These are phyloP conservation scores for Tylopilus sp. DNA, from an alignment of 768 basidiomycete genomes.

Conservation along the genomic window DNA sequence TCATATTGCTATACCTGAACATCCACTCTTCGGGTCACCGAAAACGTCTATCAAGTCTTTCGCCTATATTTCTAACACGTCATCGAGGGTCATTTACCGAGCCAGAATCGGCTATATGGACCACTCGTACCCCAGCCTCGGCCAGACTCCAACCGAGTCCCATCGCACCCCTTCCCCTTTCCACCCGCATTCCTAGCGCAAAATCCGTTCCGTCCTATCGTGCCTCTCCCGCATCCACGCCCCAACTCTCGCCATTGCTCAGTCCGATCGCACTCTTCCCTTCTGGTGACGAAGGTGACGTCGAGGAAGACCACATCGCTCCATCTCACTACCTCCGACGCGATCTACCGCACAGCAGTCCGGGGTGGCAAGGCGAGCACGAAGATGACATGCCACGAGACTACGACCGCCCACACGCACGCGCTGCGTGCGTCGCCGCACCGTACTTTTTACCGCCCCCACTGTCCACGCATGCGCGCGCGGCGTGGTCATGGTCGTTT, in stretches of 20 bases:
- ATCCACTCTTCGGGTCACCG: slow-evolving; percentile 22
- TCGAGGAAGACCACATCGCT: slow-evolving; percentile 41
- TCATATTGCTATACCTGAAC: slow-evolving; percentile 47
- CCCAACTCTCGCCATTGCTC: slow-evolving; percentile 38
- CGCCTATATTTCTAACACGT: slow-evolving; percentile 33
- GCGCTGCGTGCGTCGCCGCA: neutral
- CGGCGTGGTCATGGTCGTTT: slow-evolving; percentile 45
- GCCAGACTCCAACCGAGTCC: slow-evolving; percentile 38
- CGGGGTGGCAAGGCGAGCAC: slow-evolving; percentile 31
- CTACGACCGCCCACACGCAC: neutral
- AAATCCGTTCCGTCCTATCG: slow-evolving; percentile 37
- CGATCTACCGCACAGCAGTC: slow-evolving; percentile 28
- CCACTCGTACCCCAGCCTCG: slow-evolving; percentile 42
- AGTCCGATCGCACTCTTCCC: slow-evolving; percentile 35
- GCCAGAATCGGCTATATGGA: slow-evolving; percentile 38
- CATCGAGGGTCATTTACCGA: slow-evolving; percentile 22
- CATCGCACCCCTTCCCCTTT: slow-evolving; percentile 33
- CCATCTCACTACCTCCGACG: slow-evolving; percentile 47
- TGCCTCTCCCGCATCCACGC: slow-evolving; percentile 35
- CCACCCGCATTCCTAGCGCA: slow-evolving; percentile 40
- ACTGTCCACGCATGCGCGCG: slow-evolving; percentile 19
- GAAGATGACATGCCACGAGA: slow-evolving; percentile 6
- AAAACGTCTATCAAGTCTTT: slow-evolving; percentile 21
- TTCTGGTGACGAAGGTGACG: slow-evolving; percentile 45
- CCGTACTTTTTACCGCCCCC: slow-evolving; percentile 41